Conservation (phyloP, 2,329 filamentous ascomycete species). For the Ceratocystis destructans region DNA sequence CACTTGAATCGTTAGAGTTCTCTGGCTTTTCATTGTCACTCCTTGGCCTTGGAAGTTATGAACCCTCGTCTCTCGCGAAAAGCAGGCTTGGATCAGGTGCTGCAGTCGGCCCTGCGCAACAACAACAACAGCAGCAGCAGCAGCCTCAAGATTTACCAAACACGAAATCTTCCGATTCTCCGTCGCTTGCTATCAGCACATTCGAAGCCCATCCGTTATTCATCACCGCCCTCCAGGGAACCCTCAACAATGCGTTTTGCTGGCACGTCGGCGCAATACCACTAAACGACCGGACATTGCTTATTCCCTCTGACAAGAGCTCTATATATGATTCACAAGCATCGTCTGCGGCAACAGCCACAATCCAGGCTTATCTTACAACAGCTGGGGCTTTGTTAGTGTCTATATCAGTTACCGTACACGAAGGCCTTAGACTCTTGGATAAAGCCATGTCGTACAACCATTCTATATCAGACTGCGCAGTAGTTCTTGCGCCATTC, state of each 20-base stretch:
- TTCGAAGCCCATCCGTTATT: slow-evolving; percentile 15
- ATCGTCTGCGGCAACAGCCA: slow-evolving; percentile 32
- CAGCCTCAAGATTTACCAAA: not conserved
- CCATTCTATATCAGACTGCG: slow-evolving; percentile 30
- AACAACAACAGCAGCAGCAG: not conserved
- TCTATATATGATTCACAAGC: slow-evolving; percentile 24
- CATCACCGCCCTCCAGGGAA: slow-evolving; percentile 14
- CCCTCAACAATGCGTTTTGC: slow-evolving; percentile 7
- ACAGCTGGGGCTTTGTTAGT: slow-evolving; percentile 42
- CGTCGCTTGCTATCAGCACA: not conserved
- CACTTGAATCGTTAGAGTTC: slow-evolving; percentile 13
- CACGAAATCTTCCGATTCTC: not conserved
- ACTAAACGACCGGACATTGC: slow-evolving; percentile 16
- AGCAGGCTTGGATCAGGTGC: not conserved
- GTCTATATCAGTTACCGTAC: slow-evolving; percentile 34
- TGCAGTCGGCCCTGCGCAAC: not conserved
- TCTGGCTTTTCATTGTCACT: slow-evolving; percentile 10
- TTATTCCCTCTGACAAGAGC: slow-evolving; percentile 24
- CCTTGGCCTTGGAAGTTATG: slow-evolving; percentile 7
- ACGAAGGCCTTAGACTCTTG: slow-evolving; percentile 35
- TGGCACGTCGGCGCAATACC: slow-evolving; percentile 12
- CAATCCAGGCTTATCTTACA: slow-evolving; percentile 41
- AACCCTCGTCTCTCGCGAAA: slow-evolving; percentile 14
- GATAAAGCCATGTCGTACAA: slow-evolving; percentile 32
- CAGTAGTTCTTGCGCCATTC: slow-evolving; percentile 42